A percentile compares a stretch with the other conserved stretches of the same genome.
Evolutionary conservation across 306 rosid genomes (phyloP).

Genomic region (Gastrolobium bilobum): DNA sequence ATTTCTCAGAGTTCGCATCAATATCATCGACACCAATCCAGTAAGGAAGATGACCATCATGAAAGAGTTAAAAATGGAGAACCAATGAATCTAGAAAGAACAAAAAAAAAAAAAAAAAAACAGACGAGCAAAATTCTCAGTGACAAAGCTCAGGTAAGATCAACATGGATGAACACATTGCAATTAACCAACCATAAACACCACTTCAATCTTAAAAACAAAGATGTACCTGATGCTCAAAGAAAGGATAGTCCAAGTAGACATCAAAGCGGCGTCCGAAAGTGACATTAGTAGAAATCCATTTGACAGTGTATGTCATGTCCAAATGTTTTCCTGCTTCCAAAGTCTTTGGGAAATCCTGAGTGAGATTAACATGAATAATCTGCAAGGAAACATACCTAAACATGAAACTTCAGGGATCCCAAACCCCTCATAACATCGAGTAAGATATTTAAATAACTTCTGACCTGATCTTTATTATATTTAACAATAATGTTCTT

Average conservation of each 20-base stretch:
- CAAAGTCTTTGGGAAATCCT: constrained; percentile 83
- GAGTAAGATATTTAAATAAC: constrained; percentile 37
- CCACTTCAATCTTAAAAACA: constrained; percentile 21
- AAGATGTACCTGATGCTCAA: constrained; percentile 87
- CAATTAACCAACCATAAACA: constrained; percentile 23
- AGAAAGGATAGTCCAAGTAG: constrained; percentile 95
- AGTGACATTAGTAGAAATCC: constrained; percentile 81
- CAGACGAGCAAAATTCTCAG: constrained; percentile 47
- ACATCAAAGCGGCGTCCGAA: constrained; percentile 97
- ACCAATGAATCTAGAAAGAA: constrained; percentile 93
- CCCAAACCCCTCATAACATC: constrained; percentile 29
- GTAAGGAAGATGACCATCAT: constrained; percentile 99
- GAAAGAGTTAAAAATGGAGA: constrained; percentile 98
- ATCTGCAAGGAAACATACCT: constrained; percentile 64
- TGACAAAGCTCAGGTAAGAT: constrained; percentile 15
- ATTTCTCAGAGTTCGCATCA: constrained; percentile 98
- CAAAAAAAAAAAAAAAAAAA: constrained; percentile 31
- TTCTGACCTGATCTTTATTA: constrained; percentile 96
- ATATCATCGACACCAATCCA: constrained; percentile 98
- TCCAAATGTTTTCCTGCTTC: constrained; percentile 75
- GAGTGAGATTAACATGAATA: constrained; percentile 93
- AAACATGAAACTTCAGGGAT: constrained; percentile 40
- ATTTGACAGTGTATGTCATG: constrained; percentile 89
- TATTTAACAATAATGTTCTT: constrained; percentile 77
- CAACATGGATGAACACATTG: constrained; percentile 36